Percentiles rank a stretch among this genome's conserved stretches.
Evolutionary conservation across 148 eudicot genomes (phyloP).

Genomic region (Nepenthes mirabilis): DNA sequence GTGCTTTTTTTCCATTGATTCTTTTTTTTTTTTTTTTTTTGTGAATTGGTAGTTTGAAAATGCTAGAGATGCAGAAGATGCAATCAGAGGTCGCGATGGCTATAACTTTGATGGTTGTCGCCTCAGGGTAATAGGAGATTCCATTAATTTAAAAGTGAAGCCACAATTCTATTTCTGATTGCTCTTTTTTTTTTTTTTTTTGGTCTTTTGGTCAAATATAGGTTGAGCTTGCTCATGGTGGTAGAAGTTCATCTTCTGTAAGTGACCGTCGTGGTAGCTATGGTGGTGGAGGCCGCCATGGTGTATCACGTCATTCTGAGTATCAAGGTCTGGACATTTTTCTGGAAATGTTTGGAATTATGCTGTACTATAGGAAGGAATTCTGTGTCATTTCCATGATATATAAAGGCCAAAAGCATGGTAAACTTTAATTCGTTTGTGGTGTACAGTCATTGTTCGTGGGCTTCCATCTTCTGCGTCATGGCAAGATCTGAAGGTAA

Average conservation of each 20-base stretch:
- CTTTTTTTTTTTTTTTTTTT: background rate
- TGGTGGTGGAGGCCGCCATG: slow-evolving; percentile 32
- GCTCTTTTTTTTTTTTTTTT: background rate
- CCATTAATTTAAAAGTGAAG: background rate
- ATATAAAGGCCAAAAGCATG: background rate
- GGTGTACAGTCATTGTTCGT: slow-evolving; percentile 60
- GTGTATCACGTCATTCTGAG: slow-evolving; percentile 73
- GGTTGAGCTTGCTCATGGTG: slow-evolving; percentile 99
- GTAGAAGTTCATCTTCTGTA: slow-evolving; percentile 68
- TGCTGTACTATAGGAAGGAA: background rate
- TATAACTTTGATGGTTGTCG: slow-evolving; percentile 97
- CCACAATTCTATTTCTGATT: background rate
- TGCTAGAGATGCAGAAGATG: slow-evolving; percentile 96
- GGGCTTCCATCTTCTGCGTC: slow-evolving; percentile 98
- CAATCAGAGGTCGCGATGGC: slow-evolving; percentile 95
- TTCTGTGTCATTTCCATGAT: background rate
- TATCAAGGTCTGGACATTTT: slow-evolving; percentile 46
- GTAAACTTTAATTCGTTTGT: background rate
- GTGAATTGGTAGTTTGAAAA: slow-evolving; percentile 55
- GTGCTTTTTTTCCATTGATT: background rate
- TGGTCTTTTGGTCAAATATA: slow-evolving; percentile 9
- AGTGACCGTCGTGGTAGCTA: slow-evolving; percentile 71
- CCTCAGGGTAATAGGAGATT: slow-evolving; percentile 48
- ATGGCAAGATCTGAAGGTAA: slow-evolving; percentile 98
- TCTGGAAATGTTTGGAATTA: background rate